Evolutionary conservation across 768 basidiomycete species (phyloP), one percentile per base, ranked within the genome.

Genomic region (Boletellus emodensis): DNA sequence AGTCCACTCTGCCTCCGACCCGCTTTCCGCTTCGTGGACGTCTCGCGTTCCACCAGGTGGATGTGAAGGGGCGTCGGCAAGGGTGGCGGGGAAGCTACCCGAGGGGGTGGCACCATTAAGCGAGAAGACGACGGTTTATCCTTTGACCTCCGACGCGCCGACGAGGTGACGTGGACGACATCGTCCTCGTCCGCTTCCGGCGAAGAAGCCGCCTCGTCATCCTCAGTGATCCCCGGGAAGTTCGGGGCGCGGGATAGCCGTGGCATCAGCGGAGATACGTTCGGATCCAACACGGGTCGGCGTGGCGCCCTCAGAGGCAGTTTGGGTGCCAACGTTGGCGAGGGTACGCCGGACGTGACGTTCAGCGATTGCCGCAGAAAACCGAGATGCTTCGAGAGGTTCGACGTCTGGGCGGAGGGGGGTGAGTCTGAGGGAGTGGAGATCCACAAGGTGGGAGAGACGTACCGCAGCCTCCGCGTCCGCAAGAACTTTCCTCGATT

Each of bases 391-490:
- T 83, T 83, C 52, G 83, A 78, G 56, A 91, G 73, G 56, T 69
- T 77, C 33, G 74, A 72, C 17, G 82, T 76, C 84, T 85, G 46
- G 46, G 26, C 40, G 36, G 28, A 40, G 46, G 37, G 22, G 40
- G 33, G 37, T 54, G 40, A 51, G 20, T 32, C 50, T 40, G 57
- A 52, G 35, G 44, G 32, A 56, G 55, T 37, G 13, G 39, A 24
- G 37, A 54, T 53, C 54, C 44, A 67, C 57, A 50, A 44, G 36
- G 44, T 40, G 48, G 40, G 47, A 9, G 30, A 44, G 50, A 61
- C 75, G 61, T 71, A 90, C 89, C 57, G 86, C 87, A 52, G 77
- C 71, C 66, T 90, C 90, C 36, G 87, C 78, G 59, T 90, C 87
- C 11, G 77, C 73, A 60, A 91, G 73, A 54, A 92, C 67, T 63